Conservation (phyloP, 176 grass and related monocot species). For the Elymus sibiricus region DNA sequence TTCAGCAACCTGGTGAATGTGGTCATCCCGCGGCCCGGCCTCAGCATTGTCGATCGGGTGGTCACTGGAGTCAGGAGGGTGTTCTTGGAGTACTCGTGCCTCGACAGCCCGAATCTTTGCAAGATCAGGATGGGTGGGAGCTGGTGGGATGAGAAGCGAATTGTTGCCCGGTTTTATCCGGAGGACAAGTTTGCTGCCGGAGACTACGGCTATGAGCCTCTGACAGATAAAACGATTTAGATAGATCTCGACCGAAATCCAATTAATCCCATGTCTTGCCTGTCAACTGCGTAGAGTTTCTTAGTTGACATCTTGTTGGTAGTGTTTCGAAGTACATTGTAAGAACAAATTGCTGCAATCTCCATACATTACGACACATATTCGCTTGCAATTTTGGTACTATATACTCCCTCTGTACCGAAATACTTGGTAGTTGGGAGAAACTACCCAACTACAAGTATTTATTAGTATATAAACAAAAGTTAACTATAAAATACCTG, state of each 20-base stretch:
- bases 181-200: not conserved
- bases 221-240: not conserved
- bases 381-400: not conserved
- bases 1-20: not conserved
- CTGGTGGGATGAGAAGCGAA: not conserved
- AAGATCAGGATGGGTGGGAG: not conserved
- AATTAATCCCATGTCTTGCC: too few species aligned
- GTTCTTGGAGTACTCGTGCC: not conserved
- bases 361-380: not conserved
- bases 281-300: too few species aligned
- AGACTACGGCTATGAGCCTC: not conserved
- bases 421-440: too few species aligned
- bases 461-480: too few species aligned
- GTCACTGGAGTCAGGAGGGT: not conserved
- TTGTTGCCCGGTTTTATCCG: not conserved
- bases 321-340: not conserved
- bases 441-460: too few species aligned
- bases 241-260: not conserved
- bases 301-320: not conserved
- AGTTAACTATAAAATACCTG: too few species aligned
- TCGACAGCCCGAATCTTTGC: not conserved
- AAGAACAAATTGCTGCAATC: not conserved
- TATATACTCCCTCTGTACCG: too few species aligned
- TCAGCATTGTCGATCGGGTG: not conserved
- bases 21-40: not conserved